Conservation (phyloP, 2,329 filamentous ascomycete species). For the Didymella arachidicola region DNA sequence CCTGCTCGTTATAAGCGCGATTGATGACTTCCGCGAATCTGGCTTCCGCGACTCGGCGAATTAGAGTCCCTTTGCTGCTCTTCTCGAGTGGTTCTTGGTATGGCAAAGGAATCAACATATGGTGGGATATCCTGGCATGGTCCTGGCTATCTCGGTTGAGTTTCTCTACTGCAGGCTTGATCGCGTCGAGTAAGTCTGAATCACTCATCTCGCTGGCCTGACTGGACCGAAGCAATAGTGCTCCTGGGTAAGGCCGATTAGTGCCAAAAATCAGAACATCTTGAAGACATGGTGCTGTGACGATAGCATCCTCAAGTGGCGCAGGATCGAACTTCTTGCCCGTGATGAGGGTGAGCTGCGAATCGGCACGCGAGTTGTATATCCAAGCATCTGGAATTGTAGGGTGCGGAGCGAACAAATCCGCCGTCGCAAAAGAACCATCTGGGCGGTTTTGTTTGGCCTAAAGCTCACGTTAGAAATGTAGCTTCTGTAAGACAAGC, state of each 20-base stretch:
- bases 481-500: neutral
- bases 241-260: slow-evolving; percentile 64
- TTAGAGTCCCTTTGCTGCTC: slow-evolving; percentile 69
- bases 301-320: slow-evolving; percentile 65
- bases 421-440: slow-evolving; percentile 68
- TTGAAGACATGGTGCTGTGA: slow-evolving; percentile 55
- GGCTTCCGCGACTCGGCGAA: slow-evolving; percentile 62
- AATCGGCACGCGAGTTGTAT: slow-evolving; percentile 68
- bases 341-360: slow-evolving; percentile 68
- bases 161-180: slow-evolving; percentile 57
- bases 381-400: slow-evolving; percentile 64
- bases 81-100: slow-evolving; percentile 57
- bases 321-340: slow-evolving; percentile 75
- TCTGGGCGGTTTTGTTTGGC: slow-evolving; percentile 66
- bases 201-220: slow-evolving; percentile 38
- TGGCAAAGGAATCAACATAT: slow-evolving; percentile 61
- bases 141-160: slow-evolving; percentile 60
- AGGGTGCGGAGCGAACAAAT: slow-evolving; percentile 67
- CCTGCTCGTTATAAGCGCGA: slow-evolving; percentile 52
- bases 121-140: slow-evolving; percentile 60
- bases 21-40: slow-evolving; percentile 59
- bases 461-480: slow-evolving; percentile 20
- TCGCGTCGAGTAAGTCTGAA: slow-evolving; percentile 51
- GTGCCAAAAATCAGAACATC: slow-evolving; percentile 70
- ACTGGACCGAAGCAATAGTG: slow-evolving; percentile 60